Base-by-base conservation (phyloP, 768 basidiomycete species). In the Termitomyces sp. region DNA sequence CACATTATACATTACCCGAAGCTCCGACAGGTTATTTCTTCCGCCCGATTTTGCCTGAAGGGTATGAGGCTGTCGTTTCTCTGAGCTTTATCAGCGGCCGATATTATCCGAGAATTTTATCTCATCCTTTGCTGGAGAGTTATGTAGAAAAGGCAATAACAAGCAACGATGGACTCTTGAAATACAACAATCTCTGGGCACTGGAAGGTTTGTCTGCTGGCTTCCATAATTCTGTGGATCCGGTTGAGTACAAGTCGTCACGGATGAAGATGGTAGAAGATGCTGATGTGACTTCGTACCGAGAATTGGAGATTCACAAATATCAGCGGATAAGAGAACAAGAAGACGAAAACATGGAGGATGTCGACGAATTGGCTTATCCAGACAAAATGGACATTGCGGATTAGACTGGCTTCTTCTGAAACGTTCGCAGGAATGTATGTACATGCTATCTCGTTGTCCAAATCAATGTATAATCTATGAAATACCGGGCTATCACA, bases 91-190 rank as follows among this genome's bases (percentile, higher is more conserved):
- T 94, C 58, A 83, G 83, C 33, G 92, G 92, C 33, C 78, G 92
- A 54, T 94, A 94, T 67, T 94, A 94, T 66, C 87, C 91, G 5
- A 72, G 77, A 6, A 74, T 94, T 37, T 75, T 91, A 23, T 65
- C 73, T 21, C 88, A 91, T 64, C 87, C 87, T 1, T 72, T 85
- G 37, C 69, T 91, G 19, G 68, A 68, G 12, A 67, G 71, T 4
- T 62, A 62, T 21, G 64, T 87, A 3, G 63, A 71, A 31, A 63
- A 71, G 15, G 79, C 79, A 12, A 62, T 80, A 43, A 56, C 67
- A 37, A 63, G 67, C 11, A 58, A 71, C 19, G 21, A 68, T n/a
- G 73, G 70, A 40, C 59, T 79, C n/a, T 47, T 71, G 10, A 73
- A 75, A 31, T 73, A 66, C 12, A 76, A 76, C 48, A 78, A 86